Evolutionary conservation across 768 basidiomycete species (phyloP), one percentile per base, ranked within the genome.

Genomic region (Serendipita sp.): DNA sequence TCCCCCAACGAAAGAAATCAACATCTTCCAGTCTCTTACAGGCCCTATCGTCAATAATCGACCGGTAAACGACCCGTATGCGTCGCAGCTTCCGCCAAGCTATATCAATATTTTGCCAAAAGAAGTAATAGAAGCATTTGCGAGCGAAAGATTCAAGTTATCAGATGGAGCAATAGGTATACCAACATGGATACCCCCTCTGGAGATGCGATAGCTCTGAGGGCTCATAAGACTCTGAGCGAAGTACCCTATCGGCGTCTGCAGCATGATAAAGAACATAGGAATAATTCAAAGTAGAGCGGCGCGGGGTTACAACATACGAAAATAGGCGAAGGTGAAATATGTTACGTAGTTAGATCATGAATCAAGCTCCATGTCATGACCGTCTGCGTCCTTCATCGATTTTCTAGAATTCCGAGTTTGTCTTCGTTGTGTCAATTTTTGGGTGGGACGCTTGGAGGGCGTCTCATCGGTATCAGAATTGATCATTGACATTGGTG

Each of bases 141-240:
- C 75, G 67, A 73, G 73, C 18, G 74, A 76, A 64, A 81, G 74
- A 73, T 90, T 89, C 69, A 83, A 82, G 69, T 86, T 81, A 78
- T 82, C 84, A 71, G 56, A 79, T 79, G 66, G 78, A 8, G 23
- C 23, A 23, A 28, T 54, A 11, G 52, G 52, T 11, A 68, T 90
- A 54, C 88, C 88, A 1, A 86, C 87, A 65, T 88, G 83, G 83
- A 76, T 85, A 65, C 88, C 88, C 44, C 88, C 86, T 7, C 68
- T 80, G 63, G 81, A 83, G 69, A 70, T 84, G 65, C 75, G 84
- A 65, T 84, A 76, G 74, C 80, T 69, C 80, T 80, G 0, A 73
- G 13, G n/a, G n/a, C 16, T 5, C 30, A n/a, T n/a, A 23, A 23
- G 23, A 23, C 23, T 23, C 23, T 23, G 23, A 23, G 60, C 60